Base-by-base conservation (phyloP, 345 rosid species). In the Odontarrhena argentea region DNA sequence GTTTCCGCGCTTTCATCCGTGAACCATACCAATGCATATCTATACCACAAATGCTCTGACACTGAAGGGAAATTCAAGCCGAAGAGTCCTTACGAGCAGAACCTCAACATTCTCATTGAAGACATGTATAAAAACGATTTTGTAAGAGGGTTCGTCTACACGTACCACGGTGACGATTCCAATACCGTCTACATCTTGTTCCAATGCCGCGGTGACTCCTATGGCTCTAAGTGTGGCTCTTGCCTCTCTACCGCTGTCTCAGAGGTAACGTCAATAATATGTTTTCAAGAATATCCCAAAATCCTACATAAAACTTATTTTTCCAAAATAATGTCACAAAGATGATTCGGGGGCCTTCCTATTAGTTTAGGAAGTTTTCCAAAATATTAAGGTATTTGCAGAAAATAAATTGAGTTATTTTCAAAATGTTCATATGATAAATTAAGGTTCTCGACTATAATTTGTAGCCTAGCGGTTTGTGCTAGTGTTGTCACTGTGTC, bases 181-280 rank as follows among this genome's bases (percentile, higher is more conserved):
- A 11, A 44, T 34, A 55, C 35, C 13, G 45, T 46, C 45, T 55
- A 67, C 46, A 30, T 32, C 34, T 56, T 67, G 24, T 22, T 56
- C 46, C 63, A 43, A 12, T 67, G 71, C 14, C 53, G 63, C 6
- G 71, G 63, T 0, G 71, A 67, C 71, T 54, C 26, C n/a, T 55
- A 43, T 6, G 44, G 62, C 55, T 42, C 52, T 24, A 46, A 67
- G 54, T 67, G 71, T 56, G 25, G 52, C n/a, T 40, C 53, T 22
- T 67, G 63, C 24, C 44, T 54, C 24, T 12, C 58, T 25, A 55
- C 53, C 0, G 71, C 54, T 34, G 7, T 7, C 50, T 64, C 59
- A 2, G 69, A 64, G 69, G 69, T 64, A 62, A 47, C 55, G 12
- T 62, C 55, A 7, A 7, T 9, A 14, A 49, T 9, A 3, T 45